Base-by-base conservation (phyloP, 768 basidiomycete species). In the Leccinum variicolor region DNA sequence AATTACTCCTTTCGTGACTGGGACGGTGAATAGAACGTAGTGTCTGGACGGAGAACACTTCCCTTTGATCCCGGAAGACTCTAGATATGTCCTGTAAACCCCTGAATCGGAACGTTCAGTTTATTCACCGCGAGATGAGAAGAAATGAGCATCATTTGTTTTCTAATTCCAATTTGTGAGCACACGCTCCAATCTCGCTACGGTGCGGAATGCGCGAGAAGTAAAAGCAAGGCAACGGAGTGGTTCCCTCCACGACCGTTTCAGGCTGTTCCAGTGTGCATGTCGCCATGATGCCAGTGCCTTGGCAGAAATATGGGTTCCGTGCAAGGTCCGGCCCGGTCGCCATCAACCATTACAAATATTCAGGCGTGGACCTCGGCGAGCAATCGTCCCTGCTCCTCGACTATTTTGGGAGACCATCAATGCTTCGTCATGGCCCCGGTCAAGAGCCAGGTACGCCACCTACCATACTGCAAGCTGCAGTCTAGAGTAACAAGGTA, bases 311-410 rank as follows among this genome's bases (percentile, higher is more conserved):
- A 43, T 41, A 31, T 5, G n/a, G 21, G 11, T 15, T 10, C 19
- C n/a, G 51, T 4, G 53, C 48, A 45, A 52, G 56, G 25, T 17
- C 36, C 15, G 28, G 31, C 45, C 26, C 57, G 59, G 55, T 57
- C 34, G 28, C 14, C 23, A 23, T 39, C 28, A 28, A 48, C 19
- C 26, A 45, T 53, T 29, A 34, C 11, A 47, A 26, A 31, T 33
- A 55, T 49, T 15, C 26, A 49, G 48, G 46, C 19, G 46, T 31
- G 54, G 54, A 58, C 58, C 56, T 52, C 48, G 47, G 51, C 5
- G 48, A 50, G 47, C 45, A 43, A 56, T 34, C 45, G 23, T 52
- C 55, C n/a, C 64, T 55, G 52, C 45, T 57, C 54, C 51, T 21
- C 46, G 17, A n/a, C 49, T n/a, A 3, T 41, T 29, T 23, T 9